Conservation (phyloP, 164 flowering plant genomes). For the Cinnamomum chago region DNA sequence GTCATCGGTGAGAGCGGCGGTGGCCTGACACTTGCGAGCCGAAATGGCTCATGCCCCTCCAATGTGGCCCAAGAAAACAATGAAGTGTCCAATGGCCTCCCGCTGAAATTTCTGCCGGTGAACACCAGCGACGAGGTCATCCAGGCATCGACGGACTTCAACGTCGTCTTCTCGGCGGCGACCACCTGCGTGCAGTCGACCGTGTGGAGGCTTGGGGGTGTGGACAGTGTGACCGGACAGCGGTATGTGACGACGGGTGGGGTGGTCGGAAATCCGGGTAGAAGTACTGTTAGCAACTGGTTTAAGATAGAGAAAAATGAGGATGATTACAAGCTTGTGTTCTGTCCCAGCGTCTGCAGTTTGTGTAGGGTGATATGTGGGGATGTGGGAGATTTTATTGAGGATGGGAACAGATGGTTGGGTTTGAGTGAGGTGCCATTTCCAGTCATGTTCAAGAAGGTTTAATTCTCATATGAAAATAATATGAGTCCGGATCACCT, state of each 20-base stretch:
- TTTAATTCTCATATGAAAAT: neutral
- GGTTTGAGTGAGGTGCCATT: constrained; percentile 25
- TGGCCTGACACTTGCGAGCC: constrained; percentile 16
- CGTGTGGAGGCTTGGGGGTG: constrained; percentile 18
- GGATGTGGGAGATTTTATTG: constrained; percentile 28
- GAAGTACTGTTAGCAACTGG: constrained; percentile 23
- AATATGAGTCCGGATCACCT: too few relatives aligned
- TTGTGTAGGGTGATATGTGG: constrained; percentile 29
- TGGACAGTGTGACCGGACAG: constrained; percentile 10
- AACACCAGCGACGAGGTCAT: constrained; percentile 4
- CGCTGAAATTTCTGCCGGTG: constrained; percentile 18
- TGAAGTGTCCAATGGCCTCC: constrained; percentile 10
- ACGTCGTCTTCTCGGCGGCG: constrained; percentile 16
- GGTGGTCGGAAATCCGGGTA: constrained; percentile 25
- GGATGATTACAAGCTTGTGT: constrained; percentile 28
- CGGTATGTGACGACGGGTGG: constrained; percentile 20
- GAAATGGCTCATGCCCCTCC: constrained; percentile 14
- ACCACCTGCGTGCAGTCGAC: constrained; percentile 12
- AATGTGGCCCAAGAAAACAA: constrained; percentile 15
- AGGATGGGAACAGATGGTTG: constrained; percentile 28
- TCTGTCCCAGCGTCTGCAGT: constrained; percentile 30
- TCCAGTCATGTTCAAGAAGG: constrained; percentile 28
- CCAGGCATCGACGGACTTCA: constrained; percentile 19
- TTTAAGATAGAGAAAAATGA: constrained; percentile 20
- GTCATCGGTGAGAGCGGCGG: constrained; percentile 21